These are phyloP conservation scores for Acephala macrosclerotiorum DNA, from an alignment of 2,329 filamentous ascomycete species.

Conservation along the genomic window DNA sequence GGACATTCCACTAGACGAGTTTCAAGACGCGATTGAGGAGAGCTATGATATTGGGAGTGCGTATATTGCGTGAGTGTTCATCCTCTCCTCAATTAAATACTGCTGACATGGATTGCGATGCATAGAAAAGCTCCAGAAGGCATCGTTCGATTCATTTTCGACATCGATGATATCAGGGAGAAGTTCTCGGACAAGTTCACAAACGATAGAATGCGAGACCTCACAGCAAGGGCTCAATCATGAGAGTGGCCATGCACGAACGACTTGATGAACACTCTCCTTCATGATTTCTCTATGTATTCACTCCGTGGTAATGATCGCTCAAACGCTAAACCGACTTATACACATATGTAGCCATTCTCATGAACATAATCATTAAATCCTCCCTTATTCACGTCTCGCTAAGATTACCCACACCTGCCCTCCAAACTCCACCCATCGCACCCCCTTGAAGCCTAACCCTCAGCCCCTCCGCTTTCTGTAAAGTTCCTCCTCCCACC, in stretches of 20 bases:
- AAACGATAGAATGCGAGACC: neutral
- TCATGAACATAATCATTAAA: neutral
- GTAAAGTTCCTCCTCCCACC: neutral
- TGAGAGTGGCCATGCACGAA: neutral
- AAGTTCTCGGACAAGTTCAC: neutral
- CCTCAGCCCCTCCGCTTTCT: neutral
- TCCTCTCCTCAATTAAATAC: neutral
- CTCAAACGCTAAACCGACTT: neutral
- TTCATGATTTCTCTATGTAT: neutral
- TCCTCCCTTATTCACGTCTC: neutral
- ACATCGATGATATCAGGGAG: neutral
- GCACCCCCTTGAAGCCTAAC: conserved; percentile 4
- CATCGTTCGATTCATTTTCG: neutral
- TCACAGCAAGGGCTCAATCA: neutral
- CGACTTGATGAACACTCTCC: neutral
- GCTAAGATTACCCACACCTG: neutral
- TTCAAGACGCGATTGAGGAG: neutral
- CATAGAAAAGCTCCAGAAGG: neutral
- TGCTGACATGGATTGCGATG: neutral
- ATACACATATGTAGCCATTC: neutral
- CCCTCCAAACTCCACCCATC: conserved; percentile 5
- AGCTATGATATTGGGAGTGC: neutral
- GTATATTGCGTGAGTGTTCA: neutral
- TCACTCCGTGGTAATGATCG: neutral
- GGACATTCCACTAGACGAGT: neutral